phyloP scores from a whole-genome alignment of 164 flowering plant species.

The Tetrastigma voinierianum region DNA sequence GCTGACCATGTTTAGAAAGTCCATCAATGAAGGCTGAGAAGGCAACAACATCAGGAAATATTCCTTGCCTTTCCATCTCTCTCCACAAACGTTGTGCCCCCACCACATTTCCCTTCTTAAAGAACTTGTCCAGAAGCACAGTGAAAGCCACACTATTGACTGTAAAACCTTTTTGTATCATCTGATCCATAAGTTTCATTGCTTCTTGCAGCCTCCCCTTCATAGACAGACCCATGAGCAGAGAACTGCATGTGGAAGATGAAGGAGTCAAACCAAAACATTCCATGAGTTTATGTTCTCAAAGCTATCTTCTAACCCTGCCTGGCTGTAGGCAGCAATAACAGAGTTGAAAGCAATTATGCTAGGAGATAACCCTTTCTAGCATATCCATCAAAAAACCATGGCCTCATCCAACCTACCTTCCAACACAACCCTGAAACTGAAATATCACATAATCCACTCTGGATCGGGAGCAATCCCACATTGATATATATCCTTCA shows the following conservation, averaged over 20 bases:
- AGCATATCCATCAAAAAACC: constrained; percentile 48
- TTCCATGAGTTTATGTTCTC: constrained; percentile 51
- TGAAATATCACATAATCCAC: constrained; percentile 41
- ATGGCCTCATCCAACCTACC: constrained; percentile 70
- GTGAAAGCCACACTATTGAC: constrained; percentile 69
- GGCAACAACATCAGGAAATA: constrained; percentile 78
- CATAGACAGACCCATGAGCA: constrained; percentile 65
- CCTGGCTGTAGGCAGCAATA: constrained; percentile 70
- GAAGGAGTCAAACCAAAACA: constrained; percentile 61
- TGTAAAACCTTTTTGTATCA: constrained; percentile 63
- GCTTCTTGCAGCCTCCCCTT: constrained; percentile 68
- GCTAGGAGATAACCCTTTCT: constrained; percentile 66
- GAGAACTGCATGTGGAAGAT: constrained; percentile 67
- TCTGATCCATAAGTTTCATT: constrained; percentile 47
- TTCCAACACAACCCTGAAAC: constrained; percentile 74
- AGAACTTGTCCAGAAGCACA: constrained; percentile 70
- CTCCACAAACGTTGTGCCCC: constrained; percentile 70
- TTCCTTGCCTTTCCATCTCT: constrained; percentile 56
- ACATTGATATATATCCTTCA: constrained; percentile 42
- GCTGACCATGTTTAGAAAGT: constrained; percentile 57
- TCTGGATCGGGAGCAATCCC: constrained; percentile 37
- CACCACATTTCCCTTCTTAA: constrained; percentile 47
- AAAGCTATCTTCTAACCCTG: constrained; percentile 62
- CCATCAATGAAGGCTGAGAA: constrained; percentile 86
- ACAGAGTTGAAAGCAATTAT: constrained; percentile 74